These are phyloP conservation scores for Malassezia dermatis DNA, from an alignment of 1,284 basidiomycete genomes.

Conservation along the genomic window DNA sequence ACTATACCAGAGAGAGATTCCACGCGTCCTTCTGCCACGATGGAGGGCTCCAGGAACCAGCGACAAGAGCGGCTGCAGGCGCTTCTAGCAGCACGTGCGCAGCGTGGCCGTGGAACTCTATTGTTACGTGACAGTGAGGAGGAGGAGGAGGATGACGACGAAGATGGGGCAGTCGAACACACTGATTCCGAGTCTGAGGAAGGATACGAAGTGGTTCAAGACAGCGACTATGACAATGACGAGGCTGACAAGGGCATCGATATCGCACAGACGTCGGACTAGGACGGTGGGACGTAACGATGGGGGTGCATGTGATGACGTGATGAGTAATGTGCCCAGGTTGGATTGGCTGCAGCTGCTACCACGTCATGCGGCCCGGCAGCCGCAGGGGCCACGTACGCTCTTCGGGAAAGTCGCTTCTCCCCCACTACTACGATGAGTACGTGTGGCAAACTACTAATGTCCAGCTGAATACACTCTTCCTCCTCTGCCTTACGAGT, in stretches of 20 bases:
- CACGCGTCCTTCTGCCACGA: background rate
- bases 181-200: background rate
- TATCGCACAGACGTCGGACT: background rate
- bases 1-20: background rate
- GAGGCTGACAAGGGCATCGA: background rate
- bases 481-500: constrained; percentile 77
- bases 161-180: background rate
- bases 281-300: background rate
- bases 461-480: constrained; percentile 49
- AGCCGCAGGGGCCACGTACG: background rate
- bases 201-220: background rate
- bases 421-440: background rate
- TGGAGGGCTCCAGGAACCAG: background rate
- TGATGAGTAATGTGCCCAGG: background rate
- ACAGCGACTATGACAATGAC: background rate
- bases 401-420: background rate
- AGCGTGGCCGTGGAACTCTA: background rate
- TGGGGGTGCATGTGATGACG: background rate
- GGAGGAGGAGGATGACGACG: background rate
- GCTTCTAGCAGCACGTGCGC: background rate
- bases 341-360: background rate
- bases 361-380: background rate
- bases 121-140: background rate
- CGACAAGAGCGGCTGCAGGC: constrained; percentile 7
- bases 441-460: background rate